Conservation (phyloP, 768 basidiomycete genomes). For the Tephrocybe sp. region DNA sequence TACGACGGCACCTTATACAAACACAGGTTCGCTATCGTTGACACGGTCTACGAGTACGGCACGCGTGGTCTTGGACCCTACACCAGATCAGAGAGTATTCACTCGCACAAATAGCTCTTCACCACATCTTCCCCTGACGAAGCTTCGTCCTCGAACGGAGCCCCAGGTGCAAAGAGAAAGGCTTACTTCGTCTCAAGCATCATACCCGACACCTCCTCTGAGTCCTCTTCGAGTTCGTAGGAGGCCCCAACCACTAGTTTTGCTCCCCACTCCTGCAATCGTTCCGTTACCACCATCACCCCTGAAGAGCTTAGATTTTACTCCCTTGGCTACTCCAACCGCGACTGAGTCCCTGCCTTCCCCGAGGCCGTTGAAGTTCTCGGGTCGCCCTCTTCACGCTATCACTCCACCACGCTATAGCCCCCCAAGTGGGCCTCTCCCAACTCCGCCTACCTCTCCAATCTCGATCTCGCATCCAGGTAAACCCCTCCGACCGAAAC, state of each 20-base stretch:
- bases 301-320: slow-evolving; percentile 35
- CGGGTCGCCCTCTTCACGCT: slow-evolving; percentile 21
- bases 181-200: slow-evolving; percentile 15
- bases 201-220: slow-evolving; percentile 35
- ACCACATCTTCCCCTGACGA: slow-evolving; percentile 22
- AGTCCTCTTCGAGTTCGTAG: slow-evolving; percentile 31
- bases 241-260: slow-evolving; percentile 36
- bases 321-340: slow-evolving; percentile 41
- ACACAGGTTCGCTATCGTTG: background rate
- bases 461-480: slow-evolving; percentile 9
- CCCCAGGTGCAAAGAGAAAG: slow-evolving; percentile 6
- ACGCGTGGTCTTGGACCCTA: slow-evolving; percentile 18
- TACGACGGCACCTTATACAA: background rate
- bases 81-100: slow-evolving; percentile 16
- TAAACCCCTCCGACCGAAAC: background rate
- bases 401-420: slow-evolving; percentile 29
- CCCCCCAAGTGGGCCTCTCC: slow-evolving; percentile 36
- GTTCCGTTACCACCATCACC: slow-evolving; percentile 32
- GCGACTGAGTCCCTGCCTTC: slow-evolving; percentile 24
- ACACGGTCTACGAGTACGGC: slow-evolving; percentile 13
- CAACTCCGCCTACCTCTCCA: slow-evolving; percentile 25
- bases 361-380: slow-evolving; percentile 11
- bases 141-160: slow-evolving; percentile 11
- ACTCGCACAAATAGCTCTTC: slow-evolving; percentile 21
- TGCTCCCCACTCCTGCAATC: slow-evolving; percentile 26